Base-by-base conservation (phyloP, 352 stramenopile species). In the Globisporangium parvum region DNA sequence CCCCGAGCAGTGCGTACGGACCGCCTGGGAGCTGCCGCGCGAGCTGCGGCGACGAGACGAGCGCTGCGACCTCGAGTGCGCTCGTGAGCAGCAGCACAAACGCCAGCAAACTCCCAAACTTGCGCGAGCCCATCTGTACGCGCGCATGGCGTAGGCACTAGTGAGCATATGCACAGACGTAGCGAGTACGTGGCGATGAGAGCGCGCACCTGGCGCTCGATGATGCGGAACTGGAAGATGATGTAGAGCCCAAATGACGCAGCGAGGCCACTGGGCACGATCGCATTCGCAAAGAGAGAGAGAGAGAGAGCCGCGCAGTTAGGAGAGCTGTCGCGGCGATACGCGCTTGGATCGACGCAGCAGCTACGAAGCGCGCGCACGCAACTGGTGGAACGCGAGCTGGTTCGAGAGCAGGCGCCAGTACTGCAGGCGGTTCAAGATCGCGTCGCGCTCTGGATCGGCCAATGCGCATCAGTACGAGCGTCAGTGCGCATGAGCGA, bases 191-290 rank as follows among this genome's bases (percentile, higher is more conserved):
- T n/a, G n/a, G n/a, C n/a, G n/a, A n/a, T n/a, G n/a, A 35, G 9
- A 12, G 31, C 3, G 31, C 55, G 21, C 47, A 85, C 75, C 70
- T 84, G 71, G 2, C 85, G 73, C 60, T 95, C 85, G 20, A 95
- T 62, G 23, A 92, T 67, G 46, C 85, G 80, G 65, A 88, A 93
- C 70, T 92, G 80, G 71, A 91, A 95, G 56, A 95, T 73, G 47
- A 85, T 66, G 54, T 95, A 95, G 44, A 95, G 70, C 8, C 85
- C 85, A 49, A 95, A 73, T 1, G 82, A 85, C 39, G 83, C 82
- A 0, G 80, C 80, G 23, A 95, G 60, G 9, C 85, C 85, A 72
- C 85, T 93, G 35, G n/a, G n/a, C n/a, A n/a, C n/a, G n/a, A 12
- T 45, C 20, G 14, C 33, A 58, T 18, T 49, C 20, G 55, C 23